These are phyloP conservation scores for Wickerhamomyces xylosicus DNA, from an alignment of 805 yeast genomes.

Conservation along the genomic window DNA sequence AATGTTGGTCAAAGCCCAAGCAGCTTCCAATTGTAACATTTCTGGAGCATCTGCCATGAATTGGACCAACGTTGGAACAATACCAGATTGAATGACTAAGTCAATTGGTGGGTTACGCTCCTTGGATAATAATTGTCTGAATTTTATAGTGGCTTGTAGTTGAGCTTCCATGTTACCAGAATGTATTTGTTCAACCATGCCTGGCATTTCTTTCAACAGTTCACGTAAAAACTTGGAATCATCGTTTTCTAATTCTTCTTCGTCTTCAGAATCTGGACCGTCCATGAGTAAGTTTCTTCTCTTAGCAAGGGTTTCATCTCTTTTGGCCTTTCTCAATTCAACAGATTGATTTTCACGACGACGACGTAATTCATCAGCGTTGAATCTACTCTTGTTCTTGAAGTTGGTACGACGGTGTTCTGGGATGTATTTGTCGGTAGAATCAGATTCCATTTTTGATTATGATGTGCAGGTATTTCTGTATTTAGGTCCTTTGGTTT, in stretches of 20 bases:
- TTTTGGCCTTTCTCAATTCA: conserved; percentile 89
- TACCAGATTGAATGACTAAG: conserved; percentile 85
- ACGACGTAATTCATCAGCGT: conserved; percentile 93
- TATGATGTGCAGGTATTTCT: too few relatives aligned
- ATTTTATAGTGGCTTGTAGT: conserved; percentile 81
- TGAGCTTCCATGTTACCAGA: conserved; percentile 71
- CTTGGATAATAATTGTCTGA: conserved; percentile 86
- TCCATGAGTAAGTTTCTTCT: conserved; percentile 67
- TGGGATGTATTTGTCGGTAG: conserved; percentile 81
- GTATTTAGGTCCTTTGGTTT: too few relatives aligned
- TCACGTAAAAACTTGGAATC: conserved; percentile 34
- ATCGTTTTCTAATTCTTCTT: conserved; percentile 20
- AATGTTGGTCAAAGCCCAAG: conserved; percentile 98
- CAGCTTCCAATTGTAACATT: conserved; percentile 91
- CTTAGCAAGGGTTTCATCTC: conserved; percentile 90
- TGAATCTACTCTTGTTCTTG: conserved; percentile 89
- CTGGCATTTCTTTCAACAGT: conserved; percentile 63
- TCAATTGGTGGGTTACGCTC: conserved; percentile 97
- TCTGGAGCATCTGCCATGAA: conserved; percentile 78
- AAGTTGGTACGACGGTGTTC: conserved; percentile 95
- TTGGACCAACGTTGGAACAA: conserved; percentile 81
- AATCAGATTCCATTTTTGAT: conserved; percentile 56
- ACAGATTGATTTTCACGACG: conserved; percentile 97
- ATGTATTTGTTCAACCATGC: conserved; percentile 71
- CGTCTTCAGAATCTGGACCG: conserved; percentile 44